A percentile compares a stretch with the other conserved stretches of the same genome.
Evolutionary conservation across 371 early-diverging fungal species (phyloP).

Genomic region (Mortierella sp.): DNA sequence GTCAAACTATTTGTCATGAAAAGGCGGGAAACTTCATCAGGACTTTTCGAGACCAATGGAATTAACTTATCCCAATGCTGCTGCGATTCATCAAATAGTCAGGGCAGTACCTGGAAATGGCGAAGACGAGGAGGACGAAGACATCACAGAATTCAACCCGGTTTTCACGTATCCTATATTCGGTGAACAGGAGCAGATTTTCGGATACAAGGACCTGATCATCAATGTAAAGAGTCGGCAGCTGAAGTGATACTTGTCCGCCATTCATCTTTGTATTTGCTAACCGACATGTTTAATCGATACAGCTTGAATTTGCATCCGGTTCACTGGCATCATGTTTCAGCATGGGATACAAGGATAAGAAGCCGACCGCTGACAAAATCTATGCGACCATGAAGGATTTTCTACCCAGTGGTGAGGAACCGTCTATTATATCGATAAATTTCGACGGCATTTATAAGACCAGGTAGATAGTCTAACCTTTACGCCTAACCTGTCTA

Average conservation of each 20-base stretch:
- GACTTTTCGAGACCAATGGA: background rate
- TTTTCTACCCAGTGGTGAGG: slow-evolving; percentile 61
- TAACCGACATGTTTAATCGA: background rate
- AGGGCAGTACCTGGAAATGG: slow-evolving; percentile 26
- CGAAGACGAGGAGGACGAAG: slow-evolving; percentile 42
- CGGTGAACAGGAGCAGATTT: slow-evolving; percentile 89
- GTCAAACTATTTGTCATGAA: background rate
- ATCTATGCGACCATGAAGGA: slow-evolving; percentile 60
- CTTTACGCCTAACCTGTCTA: background rate
- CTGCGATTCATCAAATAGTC: slow-evolving; percentile 12
- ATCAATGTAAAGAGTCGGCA: slow-evolving; percentile 68
- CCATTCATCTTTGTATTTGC: background rate
- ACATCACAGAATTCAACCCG: slow-evolving; percentile 68
- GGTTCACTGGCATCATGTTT: slow-evolving; percentile 84
- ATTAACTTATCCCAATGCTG: background rate
- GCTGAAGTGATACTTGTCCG: background rate
- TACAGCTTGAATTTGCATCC: slow-evolving; percentile 79
- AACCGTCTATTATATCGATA: background rate
- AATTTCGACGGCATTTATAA: background rate
- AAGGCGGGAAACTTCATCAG: background rate
- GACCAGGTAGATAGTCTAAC: background rate
- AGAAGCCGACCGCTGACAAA: slow-evolving; percentile 62
- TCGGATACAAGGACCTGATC: slow-evolving; percentile 86
- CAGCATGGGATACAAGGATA: slow-evolving; percentile 67
- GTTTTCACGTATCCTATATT: slow-evolving; percentile 90